A percentile compares a stretch with the other conserved stretches of the same genome.
Evolutionary conservation across 2,329 filamentous ascomycete species (phyloP).

Genomic region (Aspergillus sojae): DNA sequence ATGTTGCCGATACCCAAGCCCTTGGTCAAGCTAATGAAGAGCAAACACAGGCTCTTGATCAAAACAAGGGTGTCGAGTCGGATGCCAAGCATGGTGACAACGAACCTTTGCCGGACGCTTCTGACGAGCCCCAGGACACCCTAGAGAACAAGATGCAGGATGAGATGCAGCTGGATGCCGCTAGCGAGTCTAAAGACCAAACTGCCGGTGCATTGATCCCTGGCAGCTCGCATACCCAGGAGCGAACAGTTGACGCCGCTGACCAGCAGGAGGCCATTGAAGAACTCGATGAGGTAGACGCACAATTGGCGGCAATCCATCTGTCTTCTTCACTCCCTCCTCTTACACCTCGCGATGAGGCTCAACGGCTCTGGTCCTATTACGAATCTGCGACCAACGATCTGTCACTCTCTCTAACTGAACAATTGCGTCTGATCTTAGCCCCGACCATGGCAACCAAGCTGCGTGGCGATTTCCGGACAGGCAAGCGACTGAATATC

Average conservation of each 20-base stretch:
- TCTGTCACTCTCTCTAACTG: constrained; percentile 85
- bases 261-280: constrained; percentile 48
- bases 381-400: constrained; percentile 84
- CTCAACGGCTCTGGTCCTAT: constrained; percentile 77
- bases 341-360: constrained; percentile 55
- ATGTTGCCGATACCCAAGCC: constrained; percentile 83
- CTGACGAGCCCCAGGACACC: constrained; percentile 41
- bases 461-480: constrained; percentile 93
- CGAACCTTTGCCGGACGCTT: constrained; percentile 59
- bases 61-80: constrained; percentile 81
- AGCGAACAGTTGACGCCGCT: constrained; percentile 28
- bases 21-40: constrained; percentile 87
- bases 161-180: constrained; percentile 45
- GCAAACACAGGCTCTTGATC: constrained; percentile 80
- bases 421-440: constrained; percentile 93
- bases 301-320: constrained; percentile 71
- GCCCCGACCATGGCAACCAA: constrained; percentile 94
- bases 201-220: constrained; percentile 56
- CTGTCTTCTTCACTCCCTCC: constrained; percentile 56
- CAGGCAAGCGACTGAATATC: constrained; percentile 97
- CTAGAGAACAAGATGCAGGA: constrained; percentile 53
- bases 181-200: constrained; percentile 40
- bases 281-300: constrained; percentile 52
- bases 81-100: constrained; percentile 59
- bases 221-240: constrained; percentile 45